These are phyloP conservation scores for Aethionema arabicum DNA, from an alignment of 345 rosid genomes.

Conservation along the genomic window DNA sequence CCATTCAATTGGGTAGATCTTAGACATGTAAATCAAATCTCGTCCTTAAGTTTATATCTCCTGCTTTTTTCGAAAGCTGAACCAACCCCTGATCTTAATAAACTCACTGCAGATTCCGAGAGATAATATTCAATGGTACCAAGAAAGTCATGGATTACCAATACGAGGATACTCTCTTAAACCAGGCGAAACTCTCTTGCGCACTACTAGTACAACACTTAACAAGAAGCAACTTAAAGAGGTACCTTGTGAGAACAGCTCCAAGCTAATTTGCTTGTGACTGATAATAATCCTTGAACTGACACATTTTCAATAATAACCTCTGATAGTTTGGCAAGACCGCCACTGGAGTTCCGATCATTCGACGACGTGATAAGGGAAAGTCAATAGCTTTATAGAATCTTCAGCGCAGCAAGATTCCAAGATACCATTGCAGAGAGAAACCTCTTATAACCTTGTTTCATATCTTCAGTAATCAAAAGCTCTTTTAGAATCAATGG, in stretches of 20 bases:
- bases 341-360: conserved; percentile 28
- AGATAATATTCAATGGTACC: conserved; percentile 61
- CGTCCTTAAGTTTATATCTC: conserved; percentile 5
- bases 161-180: background rate
- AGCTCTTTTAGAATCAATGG: conserved; percentile 1
- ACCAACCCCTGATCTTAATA: conserved; percentile 21
- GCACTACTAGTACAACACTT: conserved; percentile 20
- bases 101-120: conserved; percentile 52
- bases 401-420: conserved; percentile 13
- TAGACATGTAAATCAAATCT: conserved; percentile 32
- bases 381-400: background rate
- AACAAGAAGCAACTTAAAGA: background rate
- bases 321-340: conserved; percentile 23
- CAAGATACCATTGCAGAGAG: conserved; percentile 15
- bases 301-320: conserved; percentile 8
- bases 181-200: conserved; percentile 32
- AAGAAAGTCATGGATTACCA: conserved; percentile 44
- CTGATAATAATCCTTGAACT: conserved; percentile 10
- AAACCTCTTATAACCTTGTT: conserved; percentile 22
- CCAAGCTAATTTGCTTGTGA: conserved; percentile 13
- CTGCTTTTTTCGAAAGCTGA: conserved; percentile 15
- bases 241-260: conserved; percentile 30
- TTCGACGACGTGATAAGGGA: conserved; percentile 22
- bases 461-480: conserved; percentile 7
- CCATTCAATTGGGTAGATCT: conserved; percentile 33